Evolutionary conservation across 1,284 basidiomycete genomes (phyloP).

Genomic region (Agroathelia rolfsii): DNA sequence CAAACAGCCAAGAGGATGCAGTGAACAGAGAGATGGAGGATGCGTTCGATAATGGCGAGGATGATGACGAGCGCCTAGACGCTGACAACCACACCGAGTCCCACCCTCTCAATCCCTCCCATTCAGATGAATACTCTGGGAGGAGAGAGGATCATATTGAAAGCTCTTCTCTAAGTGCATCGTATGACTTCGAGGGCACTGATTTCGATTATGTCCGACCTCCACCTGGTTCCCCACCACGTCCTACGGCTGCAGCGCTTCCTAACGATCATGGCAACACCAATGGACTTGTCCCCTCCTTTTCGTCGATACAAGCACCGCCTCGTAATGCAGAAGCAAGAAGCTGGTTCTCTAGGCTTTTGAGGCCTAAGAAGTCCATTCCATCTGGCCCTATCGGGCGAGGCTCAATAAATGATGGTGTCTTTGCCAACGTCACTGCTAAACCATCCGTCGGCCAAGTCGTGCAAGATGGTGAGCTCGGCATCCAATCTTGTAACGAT

Average conservation of each 20-base stretch:
- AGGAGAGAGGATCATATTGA: no score
- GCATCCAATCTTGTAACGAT: conserved; percentile 3
- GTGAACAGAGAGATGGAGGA: conserved; percentile 61
- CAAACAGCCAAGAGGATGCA: conserved; percentile 43
- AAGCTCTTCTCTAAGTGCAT: no score
- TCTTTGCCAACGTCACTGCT: conserved; percentile 93
- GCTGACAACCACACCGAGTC: conserved; percentile 32
- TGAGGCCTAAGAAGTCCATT: neutral
- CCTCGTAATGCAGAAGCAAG: conserved; percentile 19
- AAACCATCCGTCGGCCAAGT: conserved; percentile 60
- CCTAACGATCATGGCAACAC: conserved; percentile 72
- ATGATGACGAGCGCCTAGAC: conserved; percentile 27
- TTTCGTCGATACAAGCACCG: conserved; percentile 28
- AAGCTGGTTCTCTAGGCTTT: conserved; percentile 47
- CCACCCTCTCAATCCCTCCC: conserved; percentile 37
- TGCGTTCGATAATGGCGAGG: conserved; percentile 67
- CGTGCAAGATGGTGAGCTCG: conserved; percentile 49
- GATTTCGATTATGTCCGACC: conserved; percentile 67
- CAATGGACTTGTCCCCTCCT: conserved; percentile 66
- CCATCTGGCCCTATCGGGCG: conserved; percentile 44
- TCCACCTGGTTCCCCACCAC: conserved; percentile 79
- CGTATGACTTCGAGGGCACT: conserved; percentile 81
- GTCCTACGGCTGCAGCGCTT: conserved; percentile 47
- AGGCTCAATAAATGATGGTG: conserved; percentile 81
- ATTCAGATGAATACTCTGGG: no score